Conservation (phyloP, 768 basidiomycete genomes). For the Rhodotorula toruloides region DNA sequence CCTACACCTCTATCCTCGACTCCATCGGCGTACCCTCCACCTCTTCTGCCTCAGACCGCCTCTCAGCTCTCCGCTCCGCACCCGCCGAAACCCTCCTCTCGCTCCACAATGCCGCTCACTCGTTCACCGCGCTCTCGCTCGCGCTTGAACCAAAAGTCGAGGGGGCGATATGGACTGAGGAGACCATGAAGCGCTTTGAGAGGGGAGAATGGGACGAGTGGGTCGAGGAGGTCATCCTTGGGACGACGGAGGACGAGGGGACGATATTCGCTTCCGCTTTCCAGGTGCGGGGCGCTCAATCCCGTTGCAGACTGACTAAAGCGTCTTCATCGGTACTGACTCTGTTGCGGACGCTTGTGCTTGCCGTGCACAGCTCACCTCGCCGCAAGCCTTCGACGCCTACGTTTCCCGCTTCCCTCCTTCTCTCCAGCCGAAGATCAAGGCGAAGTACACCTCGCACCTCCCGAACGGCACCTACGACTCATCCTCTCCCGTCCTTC, state of each 20-base stretch:
- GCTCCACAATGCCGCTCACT: conserved; percentile 9
- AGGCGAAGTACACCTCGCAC: conserved; percentile 11
- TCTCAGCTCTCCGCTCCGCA: conserved; percentile 15
- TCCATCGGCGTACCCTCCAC: neutral
- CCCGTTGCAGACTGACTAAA: too few species aligned
- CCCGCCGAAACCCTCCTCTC: conserved; percentile 1
- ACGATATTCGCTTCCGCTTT: conserved; percentile 10
- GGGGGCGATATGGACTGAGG: conserved; percentile 9
- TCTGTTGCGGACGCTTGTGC: neutral
- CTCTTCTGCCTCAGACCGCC: neutral
- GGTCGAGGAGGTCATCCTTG: conserved; percentile 19
- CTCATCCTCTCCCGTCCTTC: neutral
- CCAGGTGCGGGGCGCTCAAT: too few species aligned
- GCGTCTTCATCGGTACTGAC: too few species aligned
- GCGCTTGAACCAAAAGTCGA: conserved; percentile 7
- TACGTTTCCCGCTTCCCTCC: conserved; percentile 12
- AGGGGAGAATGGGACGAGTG: conserved; percentile 27
- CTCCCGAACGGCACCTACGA: neutral
- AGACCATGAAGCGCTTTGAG: conserved; percentile 1
- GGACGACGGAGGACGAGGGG: conserved; percentile 31
- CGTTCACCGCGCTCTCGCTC: conserved; percentile 12
- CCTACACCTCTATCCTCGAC: conserved; percentile 12
- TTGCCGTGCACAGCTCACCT: neutral
- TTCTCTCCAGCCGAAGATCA: neutral
- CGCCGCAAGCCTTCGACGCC: neutral